Evolutionary conservation across 768 basidiomycete species (phyloP).

Genomic region (Phanerochaete carnosa): DNA sequence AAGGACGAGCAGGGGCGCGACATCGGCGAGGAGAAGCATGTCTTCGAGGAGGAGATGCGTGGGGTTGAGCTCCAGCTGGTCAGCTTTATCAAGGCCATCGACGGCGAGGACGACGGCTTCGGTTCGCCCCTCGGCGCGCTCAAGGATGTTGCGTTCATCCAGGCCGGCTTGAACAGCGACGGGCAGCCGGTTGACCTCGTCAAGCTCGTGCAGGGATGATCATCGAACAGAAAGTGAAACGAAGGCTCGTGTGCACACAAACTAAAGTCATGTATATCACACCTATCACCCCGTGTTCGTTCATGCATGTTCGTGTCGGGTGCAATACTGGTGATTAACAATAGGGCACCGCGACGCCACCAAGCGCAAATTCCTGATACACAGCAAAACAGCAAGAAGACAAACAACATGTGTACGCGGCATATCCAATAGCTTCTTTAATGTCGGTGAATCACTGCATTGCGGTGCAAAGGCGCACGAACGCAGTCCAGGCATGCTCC

Average conservation of each 20-base stretch:
- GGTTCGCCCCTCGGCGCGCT: constrained; percentile 65
- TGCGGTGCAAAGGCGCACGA: too few relatives aligned
- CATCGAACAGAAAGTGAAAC: neutral
- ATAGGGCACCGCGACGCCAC: too few relatives aligned
- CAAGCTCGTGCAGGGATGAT: constrained; percentile 25
- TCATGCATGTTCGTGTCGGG: neutral
- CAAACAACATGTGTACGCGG: too few relatives aligned
- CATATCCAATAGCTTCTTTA: too few relatives aligned
- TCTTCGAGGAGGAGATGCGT: constrained; percentile 43
- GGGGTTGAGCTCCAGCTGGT: constrained; percentile 58
- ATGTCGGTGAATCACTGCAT: too few relatives aligned
- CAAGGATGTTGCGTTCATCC: constrained; percentile 73
- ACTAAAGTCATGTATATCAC: neutral
- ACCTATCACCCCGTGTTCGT: neutral
- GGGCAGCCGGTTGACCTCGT: constrained; percentile 58
- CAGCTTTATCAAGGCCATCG: constrained; percentile 57
- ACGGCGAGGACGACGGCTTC: constrained; percentile 45
- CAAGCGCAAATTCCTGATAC: too few relatives aligned
- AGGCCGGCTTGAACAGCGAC: constrained; percentile 69
- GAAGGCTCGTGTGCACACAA: neutral
- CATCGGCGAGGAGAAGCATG: constrained; percentile 34
- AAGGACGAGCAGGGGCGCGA: constrained; percentile 40
- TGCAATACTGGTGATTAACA: neutral
- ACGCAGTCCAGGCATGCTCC: too few relatives aligned
- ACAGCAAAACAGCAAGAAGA: too few relatives aligned